These are phyloP conservation scores for Boletus eberwhitei DNA, from an alignment of 768 basidiomycete genomes.

Conservation along the genomic window DNA sequence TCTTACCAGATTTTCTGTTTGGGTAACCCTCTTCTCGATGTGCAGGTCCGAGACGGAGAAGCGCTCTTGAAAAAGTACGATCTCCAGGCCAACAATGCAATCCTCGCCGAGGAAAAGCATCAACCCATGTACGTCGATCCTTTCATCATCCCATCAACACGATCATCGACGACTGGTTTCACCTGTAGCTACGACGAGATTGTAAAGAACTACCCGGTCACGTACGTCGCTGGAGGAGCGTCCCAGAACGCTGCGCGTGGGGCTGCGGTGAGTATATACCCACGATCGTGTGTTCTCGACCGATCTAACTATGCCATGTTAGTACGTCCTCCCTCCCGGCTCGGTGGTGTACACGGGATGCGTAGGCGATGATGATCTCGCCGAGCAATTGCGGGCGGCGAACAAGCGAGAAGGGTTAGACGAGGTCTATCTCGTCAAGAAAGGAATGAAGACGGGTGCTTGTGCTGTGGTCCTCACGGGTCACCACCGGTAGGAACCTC, in stretches of 20 bases:
- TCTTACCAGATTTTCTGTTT: conserved; percentile 77
- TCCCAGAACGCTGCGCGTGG: conserved; percentile 95
- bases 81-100: conserved; percentile 93
- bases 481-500: conserved; percentile 68
- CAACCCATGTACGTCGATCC: conserved; percentile 57
- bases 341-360: conserved; percentile 94
- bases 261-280: conserved; percentile 70
- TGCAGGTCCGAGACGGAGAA: conserved; percentile 88
- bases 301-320: neutral
- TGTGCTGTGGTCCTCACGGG: conserved; percentile 95
- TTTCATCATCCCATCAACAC: neutral
- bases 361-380: conserved; percentile 91
- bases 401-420: conserved; percentile 91
- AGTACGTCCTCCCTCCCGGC: conserved; percentile 87
- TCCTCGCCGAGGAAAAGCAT: conserved; percentile 90
- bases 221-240: conserved; percentile 96
- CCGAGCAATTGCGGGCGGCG: conserved; percentile 81
- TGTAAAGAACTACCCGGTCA: conserved; percentile 67
- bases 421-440: conserved; percentile 85
- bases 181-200: conserved; percentile 83
- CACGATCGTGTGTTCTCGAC: neutral
- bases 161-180: neutral
- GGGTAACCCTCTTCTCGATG: conserved; percentile 95
- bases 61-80: conserved; percentile 83
- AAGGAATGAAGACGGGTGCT: conserved; percentile 88